A percentile compares a stretch with the other conserved stretches of the same genome.
Conservation (phyloP, 768 basidiomycete species). For the Pleurotus citrinopileatus region DNA sequence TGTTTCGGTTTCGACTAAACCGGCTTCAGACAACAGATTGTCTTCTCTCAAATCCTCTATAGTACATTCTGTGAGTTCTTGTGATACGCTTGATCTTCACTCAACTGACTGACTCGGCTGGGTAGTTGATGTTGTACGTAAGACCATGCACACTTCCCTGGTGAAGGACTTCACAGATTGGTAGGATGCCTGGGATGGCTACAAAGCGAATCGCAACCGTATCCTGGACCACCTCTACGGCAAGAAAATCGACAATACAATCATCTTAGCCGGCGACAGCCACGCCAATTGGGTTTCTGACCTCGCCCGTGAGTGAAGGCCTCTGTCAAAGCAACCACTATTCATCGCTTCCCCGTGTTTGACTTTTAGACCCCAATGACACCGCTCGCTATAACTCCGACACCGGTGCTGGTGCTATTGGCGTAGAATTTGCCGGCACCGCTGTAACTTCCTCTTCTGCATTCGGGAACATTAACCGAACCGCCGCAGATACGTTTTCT, state of each 20-base stretch:
- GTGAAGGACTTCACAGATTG: neutral
- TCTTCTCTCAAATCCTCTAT: conserved; percentile 44
- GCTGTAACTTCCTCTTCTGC: conserved; percentile 51
- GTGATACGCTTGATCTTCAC: conserved; percentile 2
- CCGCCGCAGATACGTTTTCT: conserved; percentile 35
- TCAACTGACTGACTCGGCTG: too few species aligned
- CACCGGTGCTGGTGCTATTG: conserved; percentile 48
- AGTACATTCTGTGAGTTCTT: conserved; percentile 20
- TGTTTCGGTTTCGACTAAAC: neutral
- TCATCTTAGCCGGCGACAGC: conserved; percentile 59
- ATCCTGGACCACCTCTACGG: conserved; percentile 48
- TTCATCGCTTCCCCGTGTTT: neutral
- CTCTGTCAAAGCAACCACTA: too few species aligned
- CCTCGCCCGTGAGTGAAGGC: conserved; percentile 48
- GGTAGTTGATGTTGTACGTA: neutral
- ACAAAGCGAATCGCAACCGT: conserved; percentile 49
- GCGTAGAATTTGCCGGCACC: conserved; percentile 61
- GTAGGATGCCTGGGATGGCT: conserved; percentile 59
- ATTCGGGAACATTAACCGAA: conserved; percentile 41
- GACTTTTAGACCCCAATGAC: conserved; percentile 41
- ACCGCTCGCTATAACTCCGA: conserved; percentile 46
- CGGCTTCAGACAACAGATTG: conserved; percentile 46
- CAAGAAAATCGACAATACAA: conserved; percentile 49
- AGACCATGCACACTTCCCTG: too few species aligned
- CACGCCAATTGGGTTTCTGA: conserved; percentile 65